Percentiles rank a stretch among this genome's conserved stretches.
Conservation (phyloP, 352 stramenopile species). For the Ophiocytium majus region DNA sequence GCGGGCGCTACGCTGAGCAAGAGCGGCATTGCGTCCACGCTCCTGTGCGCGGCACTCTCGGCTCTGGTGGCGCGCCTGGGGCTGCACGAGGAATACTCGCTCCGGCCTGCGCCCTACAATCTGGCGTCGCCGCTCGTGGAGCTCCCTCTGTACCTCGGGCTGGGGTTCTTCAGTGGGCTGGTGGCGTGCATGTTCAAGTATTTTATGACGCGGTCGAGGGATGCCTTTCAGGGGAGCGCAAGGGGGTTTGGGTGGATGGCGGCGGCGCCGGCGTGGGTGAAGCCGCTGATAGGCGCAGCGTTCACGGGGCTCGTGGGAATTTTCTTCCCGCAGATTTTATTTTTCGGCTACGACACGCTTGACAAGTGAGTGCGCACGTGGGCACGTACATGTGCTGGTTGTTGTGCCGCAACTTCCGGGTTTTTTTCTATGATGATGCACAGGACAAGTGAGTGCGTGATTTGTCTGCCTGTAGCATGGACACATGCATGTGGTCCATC, state of each 20-base stretch:
- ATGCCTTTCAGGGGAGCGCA: slow-evolving; percentile 41
- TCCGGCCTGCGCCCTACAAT: slow-evolving; percentile 63
- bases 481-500: too few species aligned
- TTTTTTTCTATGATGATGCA: too few species aligned
- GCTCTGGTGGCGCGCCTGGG: slow-evolving; percentile 63
- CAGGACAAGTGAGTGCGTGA: too few species aligned
- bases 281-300: slow-evolving; percentile 65
- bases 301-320: slow-evolving; percentile 64
- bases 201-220: slow-evolving; percentile 33
- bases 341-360: slow-evolving; percentile 78
- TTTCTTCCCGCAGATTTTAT: slow-evolving; percentile 69
- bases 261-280: slow-evolving; percentile 60
- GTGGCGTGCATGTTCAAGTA: slow-evolving; percentile 66
- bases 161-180: slow-evolving; percentile 66
- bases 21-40: slow-evolving; percentile 43
- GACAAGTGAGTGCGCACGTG: too few species aligned
- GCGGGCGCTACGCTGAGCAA: slow-evolving; percentile 47
- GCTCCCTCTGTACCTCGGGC: slow-evolving; percentile 68
- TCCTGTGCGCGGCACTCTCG: slow-evolving; percentile 49
- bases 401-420: too few species aligned
- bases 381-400: too few species aligned
- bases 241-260: slow-evolving; percentile 55
- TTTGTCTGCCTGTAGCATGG: too few species aligned
- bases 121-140: slow-evolving; percentile 67
- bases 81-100: slow-evolving; percentile 64